Base-by-base conservation (phyloP, 179 eudicot genomes). In the Heliamphora pulchella region DNA sequence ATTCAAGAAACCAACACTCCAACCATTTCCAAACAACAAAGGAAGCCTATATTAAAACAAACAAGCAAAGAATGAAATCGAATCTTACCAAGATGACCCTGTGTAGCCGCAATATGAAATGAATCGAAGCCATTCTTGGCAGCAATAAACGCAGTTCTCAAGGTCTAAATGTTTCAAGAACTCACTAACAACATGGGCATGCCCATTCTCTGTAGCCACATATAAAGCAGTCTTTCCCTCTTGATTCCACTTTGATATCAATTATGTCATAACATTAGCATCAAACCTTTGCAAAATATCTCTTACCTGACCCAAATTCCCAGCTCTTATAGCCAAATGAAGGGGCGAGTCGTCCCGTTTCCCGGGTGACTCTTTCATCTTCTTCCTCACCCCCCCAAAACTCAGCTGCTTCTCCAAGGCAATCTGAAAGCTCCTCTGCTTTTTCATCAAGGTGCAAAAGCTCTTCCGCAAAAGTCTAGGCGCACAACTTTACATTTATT, bases 21-120 rank as follows among this genome's bases (percentile, higher is more conserved):
- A 47, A 6, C 39, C 9, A 71, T 73, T 51, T 15, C 61, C 17
- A 50, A 53, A 7, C 39, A 73, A 9, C 46, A 53, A 68, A 20
- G 50, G 48, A 59, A 62, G 44, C 9, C 3, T 47, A 39, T 43
- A 73, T 2, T 20, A 54, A 51, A 75, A 68, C 2, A 47, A 59
- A 73, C 9, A 7, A 64, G 57, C 10, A 59, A 11, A 63, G 68
- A 75, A 62, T 50, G 17, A 79, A 63, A 31, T 8, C 53, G 77
- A 79, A 51, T 39, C 86, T 83, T 84, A 94, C 98, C 98, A 80
- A 91, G 81, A 89, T 94, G 91, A 65, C 98, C 98, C 83, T 90
- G 92, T 86, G 90, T 89, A 11, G 98, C 93, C 63, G 97, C 94
- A 80, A 94, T 85, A 79, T 94, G 98, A 84, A 92, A 91, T 4